Conservation (phyloP, 164 flowering plant species). For the Annona cherimola region DNA sequence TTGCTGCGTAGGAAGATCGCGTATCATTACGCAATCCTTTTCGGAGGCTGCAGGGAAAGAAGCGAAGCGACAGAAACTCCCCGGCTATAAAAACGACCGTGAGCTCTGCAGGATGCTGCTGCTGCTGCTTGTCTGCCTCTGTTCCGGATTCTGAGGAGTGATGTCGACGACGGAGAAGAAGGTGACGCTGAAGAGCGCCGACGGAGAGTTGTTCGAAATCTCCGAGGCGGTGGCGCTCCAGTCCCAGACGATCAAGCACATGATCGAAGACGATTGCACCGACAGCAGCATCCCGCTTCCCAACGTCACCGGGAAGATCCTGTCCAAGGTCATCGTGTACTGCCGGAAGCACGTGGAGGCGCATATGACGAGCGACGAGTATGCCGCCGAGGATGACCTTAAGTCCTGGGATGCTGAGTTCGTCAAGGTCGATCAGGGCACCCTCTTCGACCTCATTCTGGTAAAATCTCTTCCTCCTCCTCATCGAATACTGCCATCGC, state of each 20-base stretch:
- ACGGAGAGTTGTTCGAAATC: neutral
- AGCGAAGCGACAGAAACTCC: too few relatives aligned
- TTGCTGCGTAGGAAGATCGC: too few relatives aligned
- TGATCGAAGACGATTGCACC: conserved; percentile 69
- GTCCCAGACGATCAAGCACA: conserved; percentile 61
- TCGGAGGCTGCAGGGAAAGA: too few relatives aligned
- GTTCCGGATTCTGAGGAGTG: too few relatives aligned
- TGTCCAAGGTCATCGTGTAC: conserved; percentile 71
- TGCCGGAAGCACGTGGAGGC: conserved; percentile 68
- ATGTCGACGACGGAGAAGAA: neutral
- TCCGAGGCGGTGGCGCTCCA: conserved; percentile 48
- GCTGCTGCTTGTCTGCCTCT: too few relatives aligned
- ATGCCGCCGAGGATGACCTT: neutral
- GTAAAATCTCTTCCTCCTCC: neutral
- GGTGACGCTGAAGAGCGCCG: neutral
- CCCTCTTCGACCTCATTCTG: conserved; percentile 4
- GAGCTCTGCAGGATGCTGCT: too few relatives aligned
- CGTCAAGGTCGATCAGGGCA: conserved; percentile 10
- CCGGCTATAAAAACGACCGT: too few relatives aligned
- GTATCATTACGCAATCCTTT: too few relatives aligned
- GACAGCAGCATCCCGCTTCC: conserved; percentile 55
- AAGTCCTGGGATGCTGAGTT: conserved; percentile 9
- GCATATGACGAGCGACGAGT: conserved; percentile 22
- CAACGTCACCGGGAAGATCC: conserved; percentile 58
- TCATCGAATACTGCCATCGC: neutral